These are phyloP conservation scores for Cytospora chrysosperma DNA, from an alignment of 2,329 filamentous ascomycete genomes.

Conservation along the genomic window DNA sequence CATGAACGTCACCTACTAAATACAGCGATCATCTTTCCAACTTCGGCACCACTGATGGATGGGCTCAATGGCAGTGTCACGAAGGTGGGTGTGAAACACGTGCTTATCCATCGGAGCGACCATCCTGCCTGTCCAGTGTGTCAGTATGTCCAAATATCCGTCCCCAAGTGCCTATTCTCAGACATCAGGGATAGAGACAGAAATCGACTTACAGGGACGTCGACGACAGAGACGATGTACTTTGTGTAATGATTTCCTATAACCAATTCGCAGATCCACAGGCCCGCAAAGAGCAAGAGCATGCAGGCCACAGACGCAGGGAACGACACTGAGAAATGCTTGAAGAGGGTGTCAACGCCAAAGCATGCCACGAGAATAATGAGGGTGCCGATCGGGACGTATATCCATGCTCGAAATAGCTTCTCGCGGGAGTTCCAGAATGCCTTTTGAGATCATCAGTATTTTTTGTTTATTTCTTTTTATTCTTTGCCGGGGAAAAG, in stretches of 20 bases:
- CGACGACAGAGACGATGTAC: slow-evolving; percentile 47
- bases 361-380: slow-evolving; percentile 43
- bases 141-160: neutral
- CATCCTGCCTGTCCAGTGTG: slow-evolving; percentile 47
- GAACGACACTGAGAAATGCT: slow-evolving; percentile 51
- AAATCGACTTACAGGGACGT: slow-evolving; percentile 47
- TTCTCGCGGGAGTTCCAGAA: slow-evolving; percentile 19
- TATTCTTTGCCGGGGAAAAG: no score
- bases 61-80: slow-evolving; percentile 58
- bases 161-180: neutral
- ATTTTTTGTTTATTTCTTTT: neutral
- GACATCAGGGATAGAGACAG: neutral
- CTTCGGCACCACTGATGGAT: slow-evolving; percentile 51
- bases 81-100: slow-evolving; percentile 60
- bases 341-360: slow-evolving; percentile 43
- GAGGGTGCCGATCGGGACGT: slow-evolving; percentile 47
- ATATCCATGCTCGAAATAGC: slow-evolving; percentile 45
- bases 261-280: slow-evolving; percentile 47
- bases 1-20: slow-evolving; percentile 47
- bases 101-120: slow-evolving; percentile 57
- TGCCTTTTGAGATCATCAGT: slow-evolving; percentile 18
- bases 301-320: slow-evolving; percentile 60
- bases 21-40: slow-evolving; percentile 58
- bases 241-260: slow-evolving; percentile 51
- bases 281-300: slow-evolving; percentile 50